Percentiles rank a stretch among this genome's conserved stretches.
Evolutionary conservation across 2,329 filamentous ascomycete species (phyloP).

Genomic region (Penicillium sp.): DNA sequence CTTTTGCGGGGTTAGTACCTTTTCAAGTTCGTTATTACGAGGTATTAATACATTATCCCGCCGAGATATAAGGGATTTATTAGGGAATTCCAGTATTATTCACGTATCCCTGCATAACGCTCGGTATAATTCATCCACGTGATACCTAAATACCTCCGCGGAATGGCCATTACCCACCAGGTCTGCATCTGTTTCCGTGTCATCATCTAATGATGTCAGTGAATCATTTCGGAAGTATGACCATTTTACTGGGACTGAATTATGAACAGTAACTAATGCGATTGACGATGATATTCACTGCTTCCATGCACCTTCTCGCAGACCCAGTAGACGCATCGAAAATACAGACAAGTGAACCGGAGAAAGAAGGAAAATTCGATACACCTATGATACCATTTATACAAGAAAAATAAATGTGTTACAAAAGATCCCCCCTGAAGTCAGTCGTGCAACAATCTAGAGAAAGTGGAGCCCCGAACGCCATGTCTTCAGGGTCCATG

Average conservation of each 20-base stretch:
- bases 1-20: neutral
- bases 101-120: neutral
- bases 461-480: neutral
- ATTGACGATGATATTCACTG: neutral
- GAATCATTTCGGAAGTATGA: neutral
- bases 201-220: neutral
- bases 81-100: neutral
- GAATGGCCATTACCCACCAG: neutral
- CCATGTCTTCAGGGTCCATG: neutral
- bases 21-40: neutral
- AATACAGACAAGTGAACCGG: neutral
- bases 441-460: neutral
- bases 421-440: neutral
- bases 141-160: neutral
- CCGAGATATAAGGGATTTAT: neutral
- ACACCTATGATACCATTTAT: neutral
- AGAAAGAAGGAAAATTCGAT: neutral
- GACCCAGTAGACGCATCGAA: neutral
- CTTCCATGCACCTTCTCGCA: neutral
- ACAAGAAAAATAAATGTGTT: neutral
- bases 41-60: neutral
- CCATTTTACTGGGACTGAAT: neutral
- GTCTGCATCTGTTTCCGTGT: neutral
- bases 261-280: neutral
- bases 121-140: neutral